A percentile compares a stretch with the other conserved stretches of the same genome.
Conservation (phyloP, 2,329 filamentous ascomycete genomes). For the Diaporthe citriasiana region DNA sequence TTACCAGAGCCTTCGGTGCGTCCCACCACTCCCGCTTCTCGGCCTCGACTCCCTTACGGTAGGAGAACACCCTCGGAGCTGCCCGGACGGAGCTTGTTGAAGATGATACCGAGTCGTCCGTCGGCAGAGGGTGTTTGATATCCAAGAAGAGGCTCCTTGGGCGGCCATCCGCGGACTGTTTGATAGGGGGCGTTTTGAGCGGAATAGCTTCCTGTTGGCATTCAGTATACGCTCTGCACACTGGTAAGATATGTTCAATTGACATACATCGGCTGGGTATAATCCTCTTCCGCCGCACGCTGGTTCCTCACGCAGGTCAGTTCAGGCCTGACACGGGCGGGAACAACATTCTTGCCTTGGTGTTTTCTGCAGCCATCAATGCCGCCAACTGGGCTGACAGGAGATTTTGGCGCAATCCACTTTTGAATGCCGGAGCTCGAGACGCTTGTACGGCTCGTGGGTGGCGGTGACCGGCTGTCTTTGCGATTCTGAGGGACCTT, state of each 20-base stretch:
- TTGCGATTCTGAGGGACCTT: slow-evolving; percentile 14
- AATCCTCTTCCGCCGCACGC: slow-evolving; percentile 21
- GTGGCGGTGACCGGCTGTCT: neutral
- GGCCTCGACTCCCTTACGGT: neutral
- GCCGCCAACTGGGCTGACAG: neutral
- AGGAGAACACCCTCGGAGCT: slow-evolving; percentile 3
- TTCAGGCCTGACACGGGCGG: neutral
- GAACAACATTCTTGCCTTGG: neutral
- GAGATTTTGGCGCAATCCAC: neutral
- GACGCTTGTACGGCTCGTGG: neutral
- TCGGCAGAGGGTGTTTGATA: neutral
- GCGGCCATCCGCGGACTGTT: slow-evolving; percentile 1
- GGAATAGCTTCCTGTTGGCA: slow-evolving; percentile 16
- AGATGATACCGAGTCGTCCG: slow-evolving; percentile 20
- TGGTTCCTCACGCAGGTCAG: slow-evolving; percentile 16
- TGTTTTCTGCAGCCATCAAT: neutral
- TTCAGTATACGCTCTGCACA: neutral
- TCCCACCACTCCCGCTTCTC: slow-evolving; percentile 52
- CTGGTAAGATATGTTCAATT: neutral
- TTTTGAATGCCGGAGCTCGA: neutral
- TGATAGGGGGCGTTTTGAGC: slow-evolving; percentile 27
- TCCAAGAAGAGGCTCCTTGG: slow-evolving; percentile 35
- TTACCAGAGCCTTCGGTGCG: slow-evolving; percentile 44
- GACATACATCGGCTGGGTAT: slow-evolving; percentile 39
- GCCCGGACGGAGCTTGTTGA: slow-evolving; percentile 6